Conservation (phyloP, 1,284 basidiomycete species). For the Puccinia horiana region DNA sequence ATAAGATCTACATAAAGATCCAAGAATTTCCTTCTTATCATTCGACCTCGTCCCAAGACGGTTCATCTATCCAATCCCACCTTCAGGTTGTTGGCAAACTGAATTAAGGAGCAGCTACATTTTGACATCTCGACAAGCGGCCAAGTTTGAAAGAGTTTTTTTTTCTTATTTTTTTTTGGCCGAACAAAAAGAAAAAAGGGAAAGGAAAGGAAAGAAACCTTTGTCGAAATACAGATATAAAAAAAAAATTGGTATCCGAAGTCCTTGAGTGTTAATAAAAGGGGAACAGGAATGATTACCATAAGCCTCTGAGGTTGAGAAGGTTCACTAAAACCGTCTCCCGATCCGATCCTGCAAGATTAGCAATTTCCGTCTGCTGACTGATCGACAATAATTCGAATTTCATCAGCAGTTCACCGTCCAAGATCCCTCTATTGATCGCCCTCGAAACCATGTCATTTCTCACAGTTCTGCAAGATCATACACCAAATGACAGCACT, state of each 20-base stretch:
- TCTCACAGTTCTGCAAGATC: slow-evolving; percentile 33
- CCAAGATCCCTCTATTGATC: slow-evolving; percentile 45
- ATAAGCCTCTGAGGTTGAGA: slow-evolving; percentile 36
- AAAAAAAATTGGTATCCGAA: background rate
- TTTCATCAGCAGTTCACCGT: slow-evolving; percentile 30
- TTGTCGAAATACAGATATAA: background rate
- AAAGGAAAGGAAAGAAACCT: no score
- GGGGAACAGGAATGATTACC: slow-evolving; percentile 9
- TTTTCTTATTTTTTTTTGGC: no score
- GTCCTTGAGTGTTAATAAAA: background rate
- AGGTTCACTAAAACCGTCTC: slow-evolving; percentile 44
- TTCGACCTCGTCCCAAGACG: no score
- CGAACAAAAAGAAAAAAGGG: no score
- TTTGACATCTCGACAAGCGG: no score
- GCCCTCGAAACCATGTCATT: slow-evolving; percentile 47
- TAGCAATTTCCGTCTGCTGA: slow-evolving; percentile 36
- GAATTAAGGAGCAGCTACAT: no score
- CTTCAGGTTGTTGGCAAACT: no score
- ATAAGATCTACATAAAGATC: no score
- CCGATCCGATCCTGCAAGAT: slow-evolving; percentile 36
- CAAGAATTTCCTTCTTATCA: no score
- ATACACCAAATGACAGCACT: no score
- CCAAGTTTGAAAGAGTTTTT: no score
- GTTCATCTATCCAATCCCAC: no score
- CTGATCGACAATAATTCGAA: slow-evolving; percentile 31